Conservation (phyloP, 129 eudicot species). For the Saposhnikovia divaricata region DNA sequence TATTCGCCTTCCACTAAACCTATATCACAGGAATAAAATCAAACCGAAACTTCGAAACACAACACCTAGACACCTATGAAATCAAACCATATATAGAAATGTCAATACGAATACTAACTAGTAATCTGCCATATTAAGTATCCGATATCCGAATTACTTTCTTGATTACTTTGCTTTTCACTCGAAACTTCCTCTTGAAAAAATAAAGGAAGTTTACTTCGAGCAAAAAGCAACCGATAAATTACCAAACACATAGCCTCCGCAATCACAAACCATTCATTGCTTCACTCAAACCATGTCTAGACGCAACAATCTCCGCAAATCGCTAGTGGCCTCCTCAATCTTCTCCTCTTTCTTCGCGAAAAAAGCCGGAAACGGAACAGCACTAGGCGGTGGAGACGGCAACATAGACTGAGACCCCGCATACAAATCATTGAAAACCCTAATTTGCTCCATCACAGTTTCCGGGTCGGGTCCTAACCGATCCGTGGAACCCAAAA, state of each 20-base stretch:
- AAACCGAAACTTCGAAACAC: not conserved
- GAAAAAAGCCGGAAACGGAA: constrained; percentile 17
- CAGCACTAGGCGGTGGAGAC: constrained; percentile 20
- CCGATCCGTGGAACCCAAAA: constrained; percentile 14
- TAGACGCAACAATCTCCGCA: constrained; percentile 16
- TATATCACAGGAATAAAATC: not conserved
- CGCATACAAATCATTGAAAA: constrained; percentile 5
- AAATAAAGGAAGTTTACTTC: constrained; percentile 10
- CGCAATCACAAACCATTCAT: not conserved
- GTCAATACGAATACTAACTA: not conserved
- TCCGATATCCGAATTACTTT: not conserved
- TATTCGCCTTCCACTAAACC: not conserved
- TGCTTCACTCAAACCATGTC: constrained; percentile 1
- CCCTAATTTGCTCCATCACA: constrained; percentile 14
- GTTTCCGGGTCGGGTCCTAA: constrained; percentile 18
- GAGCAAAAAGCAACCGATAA: constrained; percentile 10
- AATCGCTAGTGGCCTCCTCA: constrained; percentile 14
- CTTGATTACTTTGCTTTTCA: not conserved
- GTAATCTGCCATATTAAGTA: not conserved
- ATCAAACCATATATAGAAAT: not conserved
- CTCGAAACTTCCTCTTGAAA: constrained; percentile 19
- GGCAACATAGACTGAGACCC: constrained; percentile 10
- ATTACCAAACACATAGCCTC: not conserved
- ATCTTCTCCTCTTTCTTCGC: not conserved
- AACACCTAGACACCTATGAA: not conserved